Evolutionary conservation across 2,329 filamentous ascomycete genomes (phyloP), one percentile per base, ranked within the genome.

Genomic region (Exophiala calicioides): DNA sequence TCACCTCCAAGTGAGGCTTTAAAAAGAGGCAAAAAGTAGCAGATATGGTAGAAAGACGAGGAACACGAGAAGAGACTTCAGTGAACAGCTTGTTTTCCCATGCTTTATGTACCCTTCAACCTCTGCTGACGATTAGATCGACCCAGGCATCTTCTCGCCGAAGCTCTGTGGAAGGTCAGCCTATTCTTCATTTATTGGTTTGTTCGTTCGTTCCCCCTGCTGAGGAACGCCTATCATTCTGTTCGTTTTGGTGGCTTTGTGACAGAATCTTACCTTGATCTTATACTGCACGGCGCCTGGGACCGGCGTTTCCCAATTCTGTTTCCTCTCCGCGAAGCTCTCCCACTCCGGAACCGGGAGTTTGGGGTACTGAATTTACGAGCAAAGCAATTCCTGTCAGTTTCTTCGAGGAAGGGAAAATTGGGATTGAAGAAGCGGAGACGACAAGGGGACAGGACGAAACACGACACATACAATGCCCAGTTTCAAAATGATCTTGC

Each of bases 401-500:
- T 7, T 13, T 18, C 8, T 43, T 34, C 9, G 27, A n/a, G 2
- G 13, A 30, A 40, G 13, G n/a, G 36, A 21, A 16, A 15, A 16
- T 16, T 15, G n/a, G 19, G 29, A 16, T n/a, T 26, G 33, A 15
- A 27, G 16, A 16, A 37, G 3, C 24, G 5, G 10, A 32, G 10
- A 43, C 24, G 13, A 6, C 5, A 5, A 26, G 5, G 18, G n/a
- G 2, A 33, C 13, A 9, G 32, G n/a, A 23, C 10, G 27, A n/a
- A 33, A 10, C 5, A 16, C 13, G 39, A 15, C 3, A 41, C 41
- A 8, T 44, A 56, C 53, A 35, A 77, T 71, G 9, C 75, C 75
- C 65, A 76, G 68, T 58, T 78, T 78, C 34, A 78, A 39, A 10
- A 78, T 62, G 0, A 71, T 63, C 52, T 72, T 73, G n/a, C 66